Conservation (phyloP, 2,329 filamentous ascomycete genomes). For the Colletotrichum sidae region DNA sequence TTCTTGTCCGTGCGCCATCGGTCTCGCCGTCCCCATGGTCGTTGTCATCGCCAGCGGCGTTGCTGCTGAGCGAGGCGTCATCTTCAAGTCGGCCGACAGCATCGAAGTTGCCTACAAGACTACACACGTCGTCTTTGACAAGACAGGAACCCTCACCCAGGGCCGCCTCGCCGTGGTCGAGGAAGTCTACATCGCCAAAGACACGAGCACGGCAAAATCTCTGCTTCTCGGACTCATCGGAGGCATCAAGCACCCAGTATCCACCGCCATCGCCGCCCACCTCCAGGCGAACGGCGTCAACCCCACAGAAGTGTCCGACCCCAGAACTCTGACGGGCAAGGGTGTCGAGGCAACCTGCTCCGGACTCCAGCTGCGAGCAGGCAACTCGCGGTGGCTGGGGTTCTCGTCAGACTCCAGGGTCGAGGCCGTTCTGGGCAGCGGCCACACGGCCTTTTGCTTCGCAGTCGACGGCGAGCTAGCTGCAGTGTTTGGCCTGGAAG, state of each 20-base stretch:
- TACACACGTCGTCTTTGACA: slow-evolving; percentile 80
- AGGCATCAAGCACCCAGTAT: slow-evolving; percentile 64
- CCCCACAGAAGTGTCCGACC: slow-evolving; percentile 42
- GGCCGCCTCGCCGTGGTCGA: slow-evolving; percentile 61
- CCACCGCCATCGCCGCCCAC: slow-evolving; percentile 57
- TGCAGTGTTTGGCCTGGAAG: slow-evolving; percentile 60
- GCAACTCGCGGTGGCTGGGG: slow-evolving; percentile 62
- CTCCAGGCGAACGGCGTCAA: slow-evolving; percentile 45
- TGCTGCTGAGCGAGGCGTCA: slow-evolving; percentile 72
- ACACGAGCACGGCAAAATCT: slow-evolving; percentile 11
- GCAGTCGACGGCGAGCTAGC: slow-evolving; percentile 48
- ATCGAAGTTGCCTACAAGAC: slow-evolving; percentile 72
- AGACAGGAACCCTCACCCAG: slow-evolving; percentile 80
- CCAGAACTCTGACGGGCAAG: slow-evolving; percentile 56
- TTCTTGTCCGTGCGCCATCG: slow-evolving; percentile 83
- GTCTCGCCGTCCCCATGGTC: slow-evolving; percentile 82
- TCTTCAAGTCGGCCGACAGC: slow-evolving; percentile 75
- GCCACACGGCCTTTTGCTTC: slow-evolving; percentile 61
- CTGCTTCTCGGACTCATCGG: slow-evolving; percentile 43
- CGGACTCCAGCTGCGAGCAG: slow-evolving; percentile 54
- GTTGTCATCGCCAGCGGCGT: slow-evolving; percentile 77
- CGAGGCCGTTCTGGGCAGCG: slow-evolving; percentile 47
- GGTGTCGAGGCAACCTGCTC: slow-evolving; percentile 54
- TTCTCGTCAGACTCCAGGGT: slow-evolving; percentile 48
- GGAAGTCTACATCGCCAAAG: slow-evolving; percentile 46